Evolutionary conservation across 441 rosid genomes (phyloP), one percentile per base, ranked within the genome.

Genomic region (Jatropha podagrica): DNA sequence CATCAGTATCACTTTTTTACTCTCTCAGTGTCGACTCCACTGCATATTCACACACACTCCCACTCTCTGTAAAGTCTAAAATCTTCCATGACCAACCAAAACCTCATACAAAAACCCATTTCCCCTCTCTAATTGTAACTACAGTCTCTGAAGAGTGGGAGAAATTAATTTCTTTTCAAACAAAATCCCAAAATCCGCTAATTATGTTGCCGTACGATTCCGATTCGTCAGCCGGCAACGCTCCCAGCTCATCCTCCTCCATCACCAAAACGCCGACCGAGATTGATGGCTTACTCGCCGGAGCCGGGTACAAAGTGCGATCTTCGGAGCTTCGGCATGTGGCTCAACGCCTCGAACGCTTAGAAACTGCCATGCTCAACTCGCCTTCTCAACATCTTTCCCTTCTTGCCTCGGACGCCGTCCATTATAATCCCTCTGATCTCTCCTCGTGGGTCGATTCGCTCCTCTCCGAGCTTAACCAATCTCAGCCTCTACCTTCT

Each of bases 381-480:
- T 83, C 89, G 56, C 81, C 88, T 11, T 74, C 85, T 41, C 85
- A 87, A 55, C 74, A 72, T 61, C 56, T 85, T 8, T 81, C 88
- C 20, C 74, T 72, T 49, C 85, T 86, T 37, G 83, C 84, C 46
- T 69, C 81, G 46, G 90, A 85, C 62, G 77, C 90, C 44, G 81
- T 88, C 70, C 85, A 85, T 66, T 89, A 89, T 79, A 89, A 91
- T 69, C 96, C 96, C 48, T 83, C 96, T 60, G 92, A 91, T 80
- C 86, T 91, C 76, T 88, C 86, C 56, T 77, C 86, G 63, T 91
- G 90, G 96, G 88, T 89, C 7, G 90, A 91, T 62, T 84, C 90
- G 48, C 88, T 91, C 54, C 86, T 91, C 66, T 85, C 91, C n/a
- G 94, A 89, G 74, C 81, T 85, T 65, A 68, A 84, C 68, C 79